Conservation (phyloP, 371 early-diverging fungal species). For the Catenaria anguillulae region DNA sequence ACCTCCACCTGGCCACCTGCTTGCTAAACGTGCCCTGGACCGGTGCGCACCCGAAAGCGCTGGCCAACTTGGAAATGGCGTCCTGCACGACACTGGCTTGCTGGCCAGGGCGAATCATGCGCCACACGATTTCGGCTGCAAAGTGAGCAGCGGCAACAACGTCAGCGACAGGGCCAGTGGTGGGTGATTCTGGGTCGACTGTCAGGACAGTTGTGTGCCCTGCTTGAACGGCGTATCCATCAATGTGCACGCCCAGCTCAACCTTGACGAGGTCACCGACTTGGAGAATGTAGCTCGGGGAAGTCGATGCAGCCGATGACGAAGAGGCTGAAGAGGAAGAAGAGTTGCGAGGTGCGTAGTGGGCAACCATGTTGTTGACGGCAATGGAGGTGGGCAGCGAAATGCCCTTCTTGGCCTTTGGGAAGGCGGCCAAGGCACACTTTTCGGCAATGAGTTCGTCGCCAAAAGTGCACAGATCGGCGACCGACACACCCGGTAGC, state of each 20-base stretch:
- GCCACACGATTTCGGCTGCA: slow-evolving; percentile 12
- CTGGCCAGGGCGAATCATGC: slow-evolving; percentile 73
- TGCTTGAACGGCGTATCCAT: slow-evolving; percentile 75
- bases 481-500: slow-evolving; percentile 42
- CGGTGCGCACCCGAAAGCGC: background rate
- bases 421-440: background rate
- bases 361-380: slow-evolving; percentile 62
- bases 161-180: slow-evolving; percentile 70
- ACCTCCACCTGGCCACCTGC: background rate
- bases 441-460: slow-evolving; percentile 49
- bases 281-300: slow-evolving; percentile 38
- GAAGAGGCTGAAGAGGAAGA: slow-evolving; percentile 17
- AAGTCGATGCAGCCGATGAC: no score
- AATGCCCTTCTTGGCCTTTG: slow-evolving; percentile 59
- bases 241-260: slow-evolving; percentile 83
- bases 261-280: slow-evolving; percentile 77
- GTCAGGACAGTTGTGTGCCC: slow-evolving; percentile 73
- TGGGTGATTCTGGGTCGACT: slow-evolving; percentile 38
- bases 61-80: background rate
- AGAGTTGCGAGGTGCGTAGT: slow-evolving; percentile 43
- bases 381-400: slow-evolving; percentile 71
- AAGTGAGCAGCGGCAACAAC: slow-evolving; percentile 19
- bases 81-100: slow-evolving; percentile 12
- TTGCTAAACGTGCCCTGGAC: background rate
- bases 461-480: slow-evolving; percentile 65